Conservation (phyloP, 2,329 filamentous ascomycete species). For the Eutypa lata region DNA sequence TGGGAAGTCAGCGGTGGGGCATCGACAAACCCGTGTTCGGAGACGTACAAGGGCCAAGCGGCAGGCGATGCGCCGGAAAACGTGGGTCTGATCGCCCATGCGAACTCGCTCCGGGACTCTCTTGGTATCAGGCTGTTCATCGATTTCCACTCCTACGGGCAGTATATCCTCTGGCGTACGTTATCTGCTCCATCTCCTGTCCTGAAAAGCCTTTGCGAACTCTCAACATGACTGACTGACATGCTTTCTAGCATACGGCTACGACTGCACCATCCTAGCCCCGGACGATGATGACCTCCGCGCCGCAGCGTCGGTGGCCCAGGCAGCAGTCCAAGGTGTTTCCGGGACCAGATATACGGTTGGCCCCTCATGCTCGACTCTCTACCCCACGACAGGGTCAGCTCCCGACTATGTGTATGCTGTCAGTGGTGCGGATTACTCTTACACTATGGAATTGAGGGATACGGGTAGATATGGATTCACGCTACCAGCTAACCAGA, state of each 20-base stretch:
- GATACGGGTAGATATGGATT: slow-evolving; percentile 27
- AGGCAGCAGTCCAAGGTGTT: slow-evolving; percentile 14
- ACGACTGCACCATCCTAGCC: slow-evolving; percentile 34
- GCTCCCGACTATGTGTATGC: slow-evolving; percentile 30
- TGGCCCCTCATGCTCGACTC: slow-evolving; percentile 34
- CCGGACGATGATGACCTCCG: slow-evolving; percentile 8
- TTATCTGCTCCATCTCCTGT: neutral
- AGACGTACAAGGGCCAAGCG: slow-evolving; percentile 39
- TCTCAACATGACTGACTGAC: neutral
- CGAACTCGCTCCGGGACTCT: slow-evolving; percentile 38
- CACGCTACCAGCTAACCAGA: slow-evolving; percentile 25
- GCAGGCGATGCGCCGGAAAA: slow-evolving; percentile 47
- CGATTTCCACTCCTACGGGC: slow-evolving; percentile 28
- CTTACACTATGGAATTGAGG: slow-evolving; percentile 30
- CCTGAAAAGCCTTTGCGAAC: neutral
- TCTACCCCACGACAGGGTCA: slow-evolving; percentile 29
- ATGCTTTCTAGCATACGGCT: slow-evolving; percentile 19
- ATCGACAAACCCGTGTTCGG: slow-evolving; percentile 44
- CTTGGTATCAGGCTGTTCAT: slow-evolving; percentile 27
- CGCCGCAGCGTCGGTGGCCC: neutral
- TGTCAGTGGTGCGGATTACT: slow-evolving; percentile 20
- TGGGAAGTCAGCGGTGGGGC: slow-evolving; percentile 40
- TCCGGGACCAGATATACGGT: slow-evolving; percentile 32
- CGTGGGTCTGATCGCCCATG: slow-evolving; percentile 42
- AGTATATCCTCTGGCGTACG: slow-evolving; percentile 25